These are phyloP conservation scores for Solanum stenotomum DNA, from an alignment of 257 asterid genomes.

Conservation along the genomic window DNA sequence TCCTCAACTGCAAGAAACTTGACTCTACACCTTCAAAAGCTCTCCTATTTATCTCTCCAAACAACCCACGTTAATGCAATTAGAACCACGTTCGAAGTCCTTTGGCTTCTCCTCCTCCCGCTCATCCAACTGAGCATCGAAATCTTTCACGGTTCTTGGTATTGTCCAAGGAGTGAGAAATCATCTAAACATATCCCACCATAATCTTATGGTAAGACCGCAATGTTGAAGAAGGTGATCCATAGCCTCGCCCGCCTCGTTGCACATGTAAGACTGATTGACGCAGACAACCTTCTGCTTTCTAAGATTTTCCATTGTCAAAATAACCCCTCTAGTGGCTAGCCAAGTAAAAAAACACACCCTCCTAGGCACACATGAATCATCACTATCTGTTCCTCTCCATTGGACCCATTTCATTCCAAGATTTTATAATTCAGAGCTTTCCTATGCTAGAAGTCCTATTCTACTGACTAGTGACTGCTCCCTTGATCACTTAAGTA, in stretches of 20 bases:
- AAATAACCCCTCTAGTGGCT: not conserved
- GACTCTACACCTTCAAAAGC: not conserved
- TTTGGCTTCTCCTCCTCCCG: not conserved
- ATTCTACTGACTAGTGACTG: not conserved
- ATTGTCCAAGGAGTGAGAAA: not conserved
- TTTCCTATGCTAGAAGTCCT: not conserved
- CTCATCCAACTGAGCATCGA: not conserved
- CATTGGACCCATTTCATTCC: not conserved
- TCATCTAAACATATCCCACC: not conserved
- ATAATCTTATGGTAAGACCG: not conserved
- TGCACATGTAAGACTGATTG: not conserved
- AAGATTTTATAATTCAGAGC: not conserved
- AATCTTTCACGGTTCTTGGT: not conserved
- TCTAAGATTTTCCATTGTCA: not conserved
- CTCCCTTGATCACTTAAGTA: not conserved
- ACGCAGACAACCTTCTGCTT: not conserved
- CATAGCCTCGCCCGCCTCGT: not conserved
- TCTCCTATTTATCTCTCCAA: not conserved
- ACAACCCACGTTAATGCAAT: not conserved
- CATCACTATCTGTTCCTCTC: not conserved
- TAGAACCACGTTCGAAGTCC: not conserved
- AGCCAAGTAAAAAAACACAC: not conserved
- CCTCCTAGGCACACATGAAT: not conserved
- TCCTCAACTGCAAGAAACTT: not conserved
- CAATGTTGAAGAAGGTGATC: not conserved